Conservation (phyloP, 805 yeast genomes). For the Metschnikowia amazonensis region DNA sequence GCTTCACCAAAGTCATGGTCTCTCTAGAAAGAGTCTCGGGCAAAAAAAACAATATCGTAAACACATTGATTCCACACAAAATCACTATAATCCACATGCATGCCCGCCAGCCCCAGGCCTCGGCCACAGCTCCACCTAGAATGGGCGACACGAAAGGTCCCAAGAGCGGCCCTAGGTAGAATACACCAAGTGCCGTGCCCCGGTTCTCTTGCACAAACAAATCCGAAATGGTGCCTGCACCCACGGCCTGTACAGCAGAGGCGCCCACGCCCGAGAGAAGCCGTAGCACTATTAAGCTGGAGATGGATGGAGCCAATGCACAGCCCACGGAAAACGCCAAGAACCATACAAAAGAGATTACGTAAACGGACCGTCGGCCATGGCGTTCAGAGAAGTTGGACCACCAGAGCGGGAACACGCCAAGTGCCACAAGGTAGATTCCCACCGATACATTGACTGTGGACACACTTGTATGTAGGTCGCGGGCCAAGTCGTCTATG, state of each 20-base stretch:
- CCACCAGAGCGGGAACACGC: constrained; percentile 89
- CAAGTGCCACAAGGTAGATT: constrained; percentile 66
- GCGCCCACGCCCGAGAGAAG: constrained; percentile 80
- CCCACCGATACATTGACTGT: constrained; percentile 79
- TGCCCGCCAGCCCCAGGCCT: constrained; percentile 81
- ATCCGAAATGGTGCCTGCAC: constrained; percentile 86
- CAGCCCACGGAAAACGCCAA: constrained; percentile 69
- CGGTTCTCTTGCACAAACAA: constrained; percentile 62
- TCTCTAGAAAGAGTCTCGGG: constrained; percentile 78
- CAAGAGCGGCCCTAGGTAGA: constrained; percentile 73
- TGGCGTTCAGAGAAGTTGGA: constrained; percentile 68
- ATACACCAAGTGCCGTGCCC: constrained; percentile 76
- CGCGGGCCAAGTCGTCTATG: constrained; percentile 51
- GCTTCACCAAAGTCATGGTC: constrained; percentile 40
- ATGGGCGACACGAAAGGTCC: constrained; percentile 83
- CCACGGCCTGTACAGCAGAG: constrained; percentile 74
- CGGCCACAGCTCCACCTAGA: constrained; percentile 67
- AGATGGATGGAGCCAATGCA: constrained; percentile 59
- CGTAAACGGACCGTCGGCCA: constrained; percentile 73
- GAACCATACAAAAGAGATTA: constrained; percentile 61
- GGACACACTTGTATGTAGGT: constrained; percentile 53
- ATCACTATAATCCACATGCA: constrained; percentile 83
- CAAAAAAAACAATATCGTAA: constrained; percentile 50
- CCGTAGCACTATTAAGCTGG: constrained; percentile 63
- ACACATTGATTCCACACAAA: constrained; percentile 51